Percentiles rank a stretch among this genome's conserved stretches.
Evolutionary conservation across 768 basidiomycete genomes (phyloP).

Genomic region (Lactarius pseudohatsudake): DNA sequence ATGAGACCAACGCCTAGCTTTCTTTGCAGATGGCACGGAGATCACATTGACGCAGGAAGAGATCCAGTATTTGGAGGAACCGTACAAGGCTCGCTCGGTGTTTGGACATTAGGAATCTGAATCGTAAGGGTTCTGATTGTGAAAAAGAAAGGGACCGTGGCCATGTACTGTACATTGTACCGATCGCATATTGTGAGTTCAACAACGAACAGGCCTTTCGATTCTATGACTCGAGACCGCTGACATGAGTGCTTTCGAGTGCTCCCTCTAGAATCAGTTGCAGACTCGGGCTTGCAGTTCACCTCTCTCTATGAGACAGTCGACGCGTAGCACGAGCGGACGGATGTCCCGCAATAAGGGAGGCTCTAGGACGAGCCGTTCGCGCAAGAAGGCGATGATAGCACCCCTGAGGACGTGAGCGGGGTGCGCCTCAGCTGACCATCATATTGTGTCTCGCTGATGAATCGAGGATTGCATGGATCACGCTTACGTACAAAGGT

Average conservation of each 20-base stretch:
- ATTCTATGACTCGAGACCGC: no score
- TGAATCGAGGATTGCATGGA: no score
- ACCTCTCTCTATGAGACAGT: no score
- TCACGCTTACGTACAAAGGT: no score
- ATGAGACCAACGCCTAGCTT: neutral
- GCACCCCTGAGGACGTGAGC: conserved; percentile 28
- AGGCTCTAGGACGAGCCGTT: conserved; percentile 13
- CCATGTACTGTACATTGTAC: no score
- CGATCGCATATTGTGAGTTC: no score
- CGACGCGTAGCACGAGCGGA: neutral
- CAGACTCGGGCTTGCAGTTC: no score
- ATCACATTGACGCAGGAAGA: conserved; percentile 21
- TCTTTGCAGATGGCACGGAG: conserved; percentile 15
- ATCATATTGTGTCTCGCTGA: neutral
- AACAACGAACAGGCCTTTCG: no score
- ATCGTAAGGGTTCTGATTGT: neutral
- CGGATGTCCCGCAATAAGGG: neutral
- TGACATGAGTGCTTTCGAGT: no score
- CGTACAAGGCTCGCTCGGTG: conserved; percentile 26
- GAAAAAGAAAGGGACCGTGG: no score
- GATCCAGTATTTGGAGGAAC: conserved; percentile 24
- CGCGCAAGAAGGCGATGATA: conserved; percentile 24
- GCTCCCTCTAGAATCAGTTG: no score
- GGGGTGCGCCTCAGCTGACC: conserved; percentile 21
- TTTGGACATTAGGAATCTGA: conserved; percentile 2